Conservation (phyloP, 306 rosid species). For the Quercus agrifolia region DNA sequence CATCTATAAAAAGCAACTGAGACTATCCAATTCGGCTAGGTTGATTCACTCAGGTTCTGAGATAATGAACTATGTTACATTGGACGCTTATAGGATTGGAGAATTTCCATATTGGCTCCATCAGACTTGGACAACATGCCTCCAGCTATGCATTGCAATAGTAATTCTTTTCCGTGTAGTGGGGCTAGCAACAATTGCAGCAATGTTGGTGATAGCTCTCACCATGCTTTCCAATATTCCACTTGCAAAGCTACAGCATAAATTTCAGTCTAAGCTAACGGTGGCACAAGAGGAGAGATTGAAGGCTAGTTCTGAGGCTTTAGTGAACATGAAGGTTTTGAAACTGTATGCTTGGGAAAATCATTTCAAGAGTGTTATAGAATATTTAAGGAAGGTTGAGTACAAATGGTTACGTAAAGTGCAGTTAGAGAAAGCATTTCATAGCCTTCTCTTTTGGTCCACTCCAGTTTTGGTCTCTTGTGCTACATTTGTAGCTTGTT, state of each 20-base stretch:
- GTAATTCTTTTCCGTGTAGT: constrained; percentile 49
- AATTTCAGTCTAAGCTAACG: constrained; percentile 63
- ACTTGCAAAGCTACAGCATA: constrained; percentile 65
- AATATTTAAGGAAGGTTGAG: constrained; percentile 53
- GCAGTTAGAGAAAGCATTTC: constrained; percentile 41
- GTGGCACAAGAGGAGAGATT: constrained; percentile 72
- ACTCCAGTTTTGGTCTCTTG: constrained; percentile 63
- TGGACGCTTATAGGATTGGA: constrained; percentile 79
- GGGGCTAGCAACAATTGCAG: constrained; percentile 69
- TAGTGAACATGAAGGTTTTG: constrained; percentile 69
- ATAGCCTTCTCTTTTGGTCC: constrained; percentile 53
- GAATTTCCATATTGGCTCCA: constrained; percentile 84
- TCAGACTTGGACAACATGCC: constrained; percentile 61
- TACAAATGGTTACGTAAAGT: constrained; percentile 42
- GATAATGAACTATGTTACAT: constrained; percentile 76
- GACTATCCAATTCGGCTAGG: constrained; percentile 51
- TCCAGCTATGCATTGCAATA: constrained; percentile 59
- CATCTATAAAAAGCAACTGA: constrained; percentile 42
- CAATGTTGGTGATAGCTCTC: constrained; percentile 54
- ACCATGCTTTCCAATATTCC: constrained; percentile 67
- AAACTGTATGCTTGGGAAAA: constrained; percentile 86
- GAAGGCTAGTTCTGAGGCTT: constrained; percentile 63
- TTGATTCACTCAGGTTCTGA: constrained; percentile 68
- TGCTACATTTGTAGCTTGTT: constrained; percentile 68
- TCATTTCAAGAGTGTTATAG: constrained; percentile 50